A percentile compares a stretch with the other conserved stretches of the same genome.
Conservation (phyloP, 2,329 filamentous ascomycete genomes). For the Colletotrichum chlorophyti region DNA sequence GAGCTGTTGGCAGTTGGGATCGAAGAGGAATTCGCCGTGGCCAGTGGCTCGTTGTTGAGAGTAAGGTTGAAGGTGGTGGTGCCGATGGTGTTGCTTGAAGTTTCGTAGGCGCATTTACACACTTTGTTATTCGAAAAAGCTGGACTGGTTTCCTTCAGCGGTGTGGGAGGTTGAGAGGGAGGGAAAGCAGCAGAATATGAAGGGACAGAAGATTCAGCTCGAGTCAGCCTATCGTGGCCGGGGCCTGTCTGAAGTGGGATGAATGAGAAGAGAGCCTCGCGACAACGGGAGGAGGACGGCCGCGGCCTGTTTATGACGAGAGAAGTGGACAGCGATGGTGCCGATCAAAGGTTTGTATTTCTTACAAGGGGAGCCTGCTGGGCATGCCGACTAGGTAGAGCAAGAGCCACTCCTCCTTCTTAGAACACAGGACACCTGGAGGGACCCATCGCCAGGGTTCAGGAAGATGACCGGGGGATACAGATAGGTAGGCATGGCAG, state of each 20-base stretch:
- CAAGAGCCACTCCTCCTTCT: constrained; percentile 20
- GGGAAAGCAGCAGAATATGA: constrained; percentile 9
- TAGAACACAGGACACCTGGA: constrained; percentile 13
- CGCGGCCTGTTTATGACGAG: constrained; percentile 29
- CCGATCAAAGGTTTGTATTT: constrained; percentile 23
- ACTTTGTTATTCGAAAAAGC: background rate
- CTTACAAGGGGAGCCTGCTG: constrained; percentile 11
- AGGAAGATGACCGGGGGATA: constrained; percentile 11
- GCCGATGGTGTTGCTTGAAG: background rate
- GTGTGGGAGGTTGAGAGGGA: background rate
- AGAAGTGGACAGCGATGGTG: constrained; percentile 21
- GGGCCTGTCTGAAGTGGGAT: constrained; percentile 33
- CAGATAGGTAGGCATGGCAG: too few relatives aligned
- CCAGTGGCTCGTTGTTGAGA: background rate
- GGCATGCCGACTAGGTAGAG: constrained; percentile 9
- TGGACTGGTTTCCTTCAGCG: background rate
- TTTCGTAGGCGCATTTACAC: constrained; percentile 34
- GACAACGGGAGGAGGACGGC: constrained; percentile 19
- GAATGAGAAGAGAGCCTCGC: constrained; percentile 25
- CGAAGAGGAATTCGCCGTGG: background rate
- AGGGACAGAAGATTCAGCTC: constrained; percentile 7
- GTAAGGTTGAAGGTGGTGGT: background rate
- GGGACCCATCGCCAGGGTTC: constrained; percentile 15
- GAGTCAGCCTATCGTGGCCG: constrained; percentile 38
- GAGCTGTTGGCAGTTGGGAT: background rate